Conservation (phyloP, 225 moss, liverwort and hornwort species). For the Marchantia polymorpha region DNA sequence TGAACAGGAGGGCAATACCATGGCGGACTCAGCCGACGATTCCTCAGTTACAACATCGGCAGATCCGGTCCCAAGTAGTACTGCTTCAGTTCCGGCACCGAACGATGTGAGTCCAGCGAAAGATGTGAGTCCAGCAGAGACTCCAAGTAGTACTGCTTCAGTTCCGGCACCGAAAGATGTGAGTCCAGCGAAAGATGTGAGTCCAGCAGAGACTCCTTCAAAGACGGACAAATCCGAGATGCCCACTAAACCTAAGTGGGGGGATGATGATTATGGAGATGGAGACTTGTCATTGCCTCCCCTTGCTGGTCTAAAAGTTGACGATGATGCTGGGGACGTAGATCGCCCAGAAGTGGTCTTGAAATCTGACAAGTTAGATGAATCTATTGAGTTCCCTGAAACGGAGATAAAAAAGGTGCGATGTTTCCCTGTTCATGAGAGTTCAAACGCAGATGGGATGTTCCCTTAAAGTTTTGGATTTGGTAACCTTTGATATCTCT, state of each 20-base stretch:
- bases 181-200: no score
- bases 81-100: no score
- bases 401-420: slow-evolving; percentile 51
- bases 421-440: neutral
- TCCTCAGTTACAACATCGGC: no score
- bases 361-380: slow-evolving; percentile 57
- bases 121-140: no score
- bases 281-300: slow-evolving; percentile 26
- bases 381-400: slow-evolving; percentile 41
- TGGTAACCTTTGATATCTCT: neutral
- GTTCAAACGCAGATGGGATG: neutral
- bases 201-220: no score
- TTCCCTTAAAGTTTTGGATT: neutral
- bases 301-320: slow-evolving; percentile 47
- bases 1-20: no score
- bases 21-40: no score
- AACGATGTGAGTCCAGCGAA: no score
- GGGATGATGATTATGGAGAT: slow-evolving; percentile 29
- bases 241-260: slow-evolving; percentile 27
- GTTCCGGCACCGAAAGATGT: no score
- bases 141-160: no score
- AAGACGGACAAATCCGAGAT: neutral
- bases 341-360: slow-evolving; percentile 53
- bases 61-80: no score
- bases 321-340: slow-evolving; percentile 44